Evolutionary conservation across 208 protist species (phyloP).

Genomic region (Leishmania martiniquensis): DNA sequence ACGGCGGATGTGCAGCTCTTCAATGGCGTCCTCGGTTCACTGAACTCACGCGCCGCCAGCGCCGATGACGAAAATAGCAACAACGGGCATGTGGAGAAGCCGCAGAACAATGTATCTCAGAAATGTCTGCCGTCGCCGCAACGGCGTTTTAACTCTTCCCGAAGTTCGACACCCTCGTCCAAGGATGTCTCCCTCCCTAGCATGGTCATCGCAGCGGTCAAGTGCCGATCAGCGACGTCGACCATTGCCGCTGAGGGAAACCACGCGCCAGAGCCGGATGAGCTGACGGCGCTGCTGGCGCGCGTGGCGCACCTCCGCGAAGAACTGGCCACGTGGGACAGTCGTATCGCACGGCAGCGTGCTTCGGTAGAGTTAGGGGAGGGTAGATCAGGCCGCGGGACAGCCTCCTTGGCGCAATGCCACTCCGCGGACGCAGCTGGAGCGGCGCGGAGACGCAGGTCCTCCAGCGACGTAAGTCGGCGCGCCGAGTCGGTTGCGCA

Average conservation of each 20-base stretch:
- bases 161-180: background rate
- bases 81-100: background rate
- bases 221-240: background rate
- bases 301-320: constrained; percentile 32
- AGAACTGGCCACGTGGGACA: constrained; percentile 36
- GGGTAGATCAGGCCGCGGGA: background rate
- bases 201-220: background rate
- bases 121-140: background rate
- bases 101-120: background rate
- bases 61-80: background rate
- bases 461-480: background rate
- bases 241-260: background rate
- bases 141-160: background rate
- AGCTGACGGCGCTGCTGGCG: constrained; percentile 35
- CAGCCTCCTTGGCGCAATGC: background rate
- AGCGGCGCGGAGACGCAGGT: background rate
- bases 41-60: background rate
- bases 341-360: constrained; percentile 33
- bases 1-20: background rate
- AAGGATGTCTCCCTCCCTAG: background rate
- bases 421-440: background rate
- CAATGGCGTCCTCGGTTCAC: background rate
- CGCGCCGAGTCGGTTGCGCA: constrained; percentile 34
- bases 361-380: background rate
- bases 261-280: background rate